Evolutionary conservation across 768 basidiomycete genomes (phyloP), one percentile per base, ranked within the genome.

Genomic region (Russula foetens): DNA sequence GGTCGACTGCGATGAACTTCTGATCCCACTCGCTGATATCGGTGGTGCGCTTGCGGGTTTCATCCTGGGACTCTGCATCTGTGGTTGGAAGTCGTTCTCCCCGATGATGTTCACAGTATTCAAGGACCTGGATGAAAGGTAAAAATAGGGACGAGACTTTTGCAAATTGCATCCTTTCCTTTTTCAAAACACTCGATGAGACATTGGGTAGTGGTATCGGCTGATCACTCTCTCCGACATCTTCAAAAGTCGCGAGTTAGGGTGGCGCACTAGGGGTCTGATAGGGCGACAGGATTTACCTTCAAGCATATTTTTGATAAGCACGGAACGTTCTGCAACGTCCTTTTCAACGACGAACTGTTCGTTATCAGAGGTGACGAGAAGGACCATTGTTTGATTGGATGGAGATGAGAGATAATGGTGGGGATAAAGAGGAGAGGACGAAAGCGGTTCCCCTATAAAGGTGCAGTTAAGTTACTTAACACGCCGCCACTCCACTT

Each of bases 231-330:
- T 97, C 95, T 67, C 92, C 94, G 57, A 96, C 88, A 76, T 98
- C 94, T 97, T 68, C 8, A 35, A 58, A 50, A 17, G 58, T 56
- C 47, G 56, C 29, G 21, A 35, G 64, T 55, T 33, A 56, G 60
- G 51, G 50, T 23, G 64, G 43, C 43, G 46, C 28, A 45, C 26
- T 29, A 53, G 39, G 38, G 43, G 62, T 53, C 53, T 58, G 52
- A 39, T 54, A 59, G 59, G 19, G 12, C 5, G 15, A 3, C 3
- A 21, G 15, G 24, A 44, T 17, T 52, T 39, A 92, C 97, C 97
- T 76, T 98, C 97, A 55, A 98, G 88, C 97, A 99, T 98, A 80
- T 97, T 96, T 81, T 96, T 97, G 75, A 99, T 97, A 68, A 99
- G 84, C 11, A 96, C 93, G 64, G 85, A 88, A 73, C 97, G 90